Base-by-base conservation (phyloP, 2,329 filamentous ascomycete species). In the Calonectria leucothoes region DNA sequence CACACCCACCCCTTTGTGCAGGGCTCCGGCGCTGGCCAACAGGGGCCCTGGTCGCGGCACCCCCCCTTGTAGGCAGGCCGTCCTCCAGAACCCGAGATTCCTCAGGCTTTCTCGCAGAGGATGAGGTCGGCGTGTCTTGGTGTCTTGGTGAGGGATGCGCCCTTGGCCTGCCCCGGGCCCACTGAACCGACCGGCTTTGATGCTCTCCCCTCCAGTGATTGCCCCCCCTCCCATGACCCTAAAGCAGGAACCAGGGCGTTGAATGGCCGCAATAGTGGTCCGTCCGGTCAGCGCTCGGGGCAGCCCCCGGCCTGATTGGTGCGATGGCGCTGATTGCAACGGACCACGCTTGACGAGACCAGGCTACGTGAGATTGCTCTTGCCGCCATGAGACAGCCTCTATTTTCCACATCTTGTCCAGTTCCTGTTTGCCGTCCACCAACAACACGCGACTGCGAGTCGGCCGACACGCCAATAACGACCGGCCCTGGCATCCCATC, bases 331-430 rank as follows among this genome's bases (percentile, higher is more conserved):
- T 78, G 75, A 80, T 80, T 80, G 74, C 75, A 66, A 79, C 74
- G 71, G 69, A 15, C 75, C 78, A 79, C 76, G 74, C 77, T 76
- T 79, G 71, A 74, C 70, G 76, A 76, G 52, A 76, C 77, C 69
- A 67, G 78, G 75, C 75, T 70, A 51, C 69, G 70, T 76, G 76
- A 80, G 78, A 80, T 80, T 80, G 76, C 76, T 78, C 66, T 77
- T 77, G 72, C 77, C 69, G 55, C 71, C 75, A 75, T 78, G 76
- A 76, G 75, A 74, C 78, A 78, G 45, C 72, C 72, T 73, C 66
- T 73, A 73, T 57, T 73, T 79, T 73, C 71, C 33, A 23, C 52
- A 64, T 66, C 27, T 70, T 61, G 29, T 66, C 52, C n/a, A 27
- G 48, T 59, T 23, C 39, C 66, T 48, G 25, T 49, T 52, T 61